These are phyloP conservation scores for Tetramitus jugosus DNA, from an alignment of 208 protist species.

Conservation along the genomic window DNA sequence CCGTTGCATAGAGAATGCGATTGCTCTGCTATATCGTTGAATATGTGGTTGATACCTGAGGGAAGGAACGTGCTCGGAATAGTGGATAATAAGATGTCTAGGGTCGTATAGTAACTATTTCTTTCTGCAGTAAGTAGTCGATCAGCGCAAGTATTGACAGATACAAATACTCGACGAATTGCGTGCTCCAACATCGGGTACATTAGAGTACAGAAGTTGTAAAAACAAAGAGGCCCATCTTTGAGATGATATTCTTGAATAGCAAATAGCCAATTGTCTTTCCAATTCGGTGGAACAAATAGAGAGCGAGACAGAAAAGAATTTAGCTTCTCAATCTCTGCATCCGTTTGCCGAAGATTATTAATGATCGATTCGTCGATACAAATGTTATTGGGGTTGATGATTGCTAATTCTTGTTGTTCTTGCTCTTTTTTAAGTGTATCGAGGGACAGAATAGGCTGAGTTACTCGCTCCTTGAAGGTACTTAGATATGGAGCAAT, in stretches of 20 bases:
- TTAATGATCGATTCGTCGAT: not conserved
- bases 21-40: not conserved
- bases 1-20: not conserved
- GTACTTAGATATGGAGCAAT: not conserved
- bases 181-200: not conserved
- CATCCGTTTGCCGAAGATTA: not conserved
- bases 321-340: not conserved
- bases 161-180: slow-evolving; percentile 13
- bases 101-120: slow-evolving; percentile 6
- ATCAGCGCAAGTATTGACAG: not conserved
- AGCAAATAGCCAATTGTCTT: not conserved
- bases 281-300: not conserved
- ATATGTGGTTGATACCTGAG: not conserved
- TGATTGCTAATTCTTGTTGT: no score
- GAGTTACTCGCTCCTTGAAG: not conserved
- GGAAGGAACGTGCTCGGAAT: not conserved
- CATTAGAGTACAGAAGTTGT: not conserved
- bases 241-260: not conserved
- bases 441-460: not conserved
- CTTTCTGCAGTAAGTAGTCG: not conserved
- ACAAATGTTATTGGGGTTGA: not conserved
- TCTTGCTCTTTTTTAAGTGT: not conserved
- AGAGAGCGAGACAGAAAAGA: not conserved
- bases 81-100: not conserved
- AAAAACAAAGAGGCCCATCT: no score